Conservation (phyloP, 768 basidiomycete species). For the Asterophora lycoperdoides region DNA sequence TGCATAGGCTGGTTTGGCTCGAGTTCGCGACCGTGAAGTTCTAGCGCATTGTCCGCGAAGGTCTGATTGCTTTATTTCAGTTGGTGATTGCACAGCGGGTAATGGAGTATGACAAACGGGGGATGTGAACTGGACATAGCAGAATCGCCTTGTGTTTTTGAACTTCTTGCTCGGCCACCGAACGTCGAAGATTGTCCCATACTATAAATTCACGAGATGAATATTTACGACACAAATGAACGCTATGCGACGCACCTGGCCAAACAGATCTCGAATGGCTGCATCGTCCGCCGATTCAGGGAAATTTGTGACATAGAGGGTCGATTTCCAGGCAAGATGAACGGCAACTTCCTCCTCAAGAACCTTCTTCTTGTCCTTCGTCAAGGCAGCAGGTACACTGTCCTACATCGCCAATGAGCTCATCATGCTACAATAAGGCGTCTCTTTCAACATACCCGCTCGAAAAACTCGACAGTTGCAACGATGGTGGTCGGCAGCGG, state of each 20-base stretch:
- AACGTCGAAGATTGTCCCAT: constrained; percentile 87
- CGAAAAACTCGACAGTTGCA: constrained; percentile 86
- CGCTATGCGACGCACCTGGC: constrained; percentile 46
- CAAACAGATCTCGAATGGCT: constrained; percentile 71
- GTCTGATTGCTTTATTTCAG: constrained; percentile 31
- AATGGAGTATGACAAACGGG: constrained; percentile 52
- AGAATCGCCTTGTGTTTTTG: constrained; percentile 86
- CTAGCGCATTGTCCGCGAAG: constrained; percentile 73
- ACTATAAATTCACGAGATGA: constrained; percentile 40
- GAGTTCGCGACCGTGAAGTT: constrained; percentile 72
- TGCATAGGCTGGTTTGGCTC: constrained; percentile 63
- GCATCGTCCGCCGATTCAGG: constrained; percentile 79
- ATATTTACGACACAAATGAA: constrained; percentile 5
- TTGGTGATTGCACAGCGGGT: not conserved
- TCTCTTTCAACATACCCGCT: constrained; percentile 40
- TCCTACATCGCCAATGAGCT: constrained; percentile 43
- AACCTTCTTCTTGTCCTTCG: constrained; percentile 91
- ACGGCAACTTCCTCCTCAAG: constrained; percentile 75
- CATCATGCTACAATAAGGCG: not conserved
- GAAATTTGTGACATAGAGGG: constrained; percentile 95
- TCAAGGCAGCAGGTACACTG: constrained; percentile 78
- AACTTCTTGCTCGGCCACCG: constrained; percentile 99
- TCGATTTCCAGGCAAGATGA: constrained; percentile 90
- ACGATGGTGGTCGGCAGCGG: constrained; percentile 53
- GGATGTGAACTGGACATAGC: constrained; percentile 87